Percentiles rank a stretch among this genome's conserved stretches.
These are phyloP conservation scores for Neospermospora avenae DNA, from an alignment of 2,329 filamentous ascomycete genomes.

Conservation along the genomic window DNA sequence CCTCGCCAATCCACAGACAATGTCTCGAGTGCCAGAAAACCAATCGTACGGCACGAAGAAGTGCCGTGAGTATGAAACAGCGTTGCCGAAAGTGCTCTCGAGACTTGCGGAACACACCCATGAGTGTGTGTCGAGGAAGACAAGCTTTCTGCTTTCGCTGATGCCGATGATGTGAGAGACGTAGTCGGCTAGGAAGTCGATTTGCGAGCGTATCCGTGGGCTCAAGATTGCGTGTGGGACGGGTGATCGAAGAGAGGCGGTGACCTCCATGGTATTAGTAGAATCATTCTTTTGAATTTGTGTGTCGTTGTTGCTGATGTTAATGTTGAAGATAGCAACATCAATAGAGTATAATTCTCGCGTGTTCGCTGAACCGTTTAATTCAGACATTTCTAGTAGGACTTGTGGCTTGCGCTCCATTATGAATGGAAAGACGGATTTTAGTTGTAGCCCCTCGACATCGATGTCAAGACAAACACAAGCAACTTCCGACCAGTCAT, in stretches of 20 bases:
- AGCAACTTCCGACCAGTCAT: slow-evolving; percentile 31
- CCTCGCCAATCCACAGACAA: slow-evolving; percentile 22
- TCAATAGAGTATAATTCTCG: slow-evolving; percentile 20
- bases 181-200: slow-evolving; percentile 16
- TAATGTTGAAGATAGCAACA: slow-evolving; percentile 14
- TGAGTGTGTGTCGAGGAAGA: slow-evolving; percentile 31
- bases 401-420: slow-evolving; percentile 15
- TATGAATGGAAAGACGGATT: slow-evolving; percentile 22
- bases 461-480: slow-evolving; percentile 15
- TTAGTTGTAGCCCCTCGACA: slow-evolving; percentile 22
- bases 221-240: slow-evolving; percentile 1
- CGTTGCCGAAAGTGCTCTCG: slow-evolving; percentile 4
- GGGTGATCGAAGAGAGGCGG: not conserved
- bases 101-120: slow-evolving; percentile 34
- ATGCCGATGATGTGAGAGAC: slow-evolving; percentile 29
- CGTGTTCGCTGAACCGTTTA: slow-evolving; percentile 19
- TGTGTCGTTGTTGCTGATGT: slow-evolving; percentile 7
- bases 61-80: slow-evolving; percentile 28
- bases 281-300: slow-evolving; percentile 2
- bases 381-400: slow-evolving; percentile 27
- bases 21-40: slow-evolving; percentile 28
- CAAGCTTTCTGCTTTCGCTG: slow-evolving; percentile 20
- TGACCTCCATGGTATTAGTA: not conserved
- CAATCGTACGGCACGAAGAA: slow-evolving; percentile 37
- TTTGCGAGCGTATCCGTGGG: slow-evolving; percentile 13